A percentile compares a stretch with the other conserved stretches of the same genome.
Conservation (phyloP, 1,284 basidiomycete species). For the Moesziomyces aphidis region DNA sequence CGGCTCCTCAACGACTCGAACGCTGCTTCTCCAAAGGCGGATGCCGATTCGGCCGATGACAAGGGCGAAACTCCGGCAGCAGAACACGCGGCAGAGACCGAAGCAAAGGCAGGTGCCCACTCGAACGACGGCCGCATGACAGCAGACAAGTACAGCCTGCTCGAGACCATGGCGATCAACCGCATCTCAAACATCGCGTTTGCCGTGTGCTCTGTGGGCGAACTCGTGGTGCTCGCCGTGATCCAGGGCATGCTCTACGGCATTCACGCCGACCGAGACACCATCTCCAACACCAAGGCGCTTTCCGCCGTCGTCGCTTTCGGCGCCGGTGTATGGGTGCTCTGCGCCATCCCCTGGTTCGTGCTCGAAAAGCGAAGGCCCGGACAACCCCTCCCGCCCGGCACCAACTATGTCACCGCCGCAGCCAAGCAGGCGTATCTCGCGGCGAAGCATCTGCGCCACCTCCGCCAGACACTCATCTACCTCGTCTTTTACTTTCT, state of each 20-base stretch:
- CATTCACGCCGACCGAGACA: constrained; percentile 69
- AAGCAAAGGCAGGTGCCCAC: no score
- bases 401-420: constrained; percentile 75
- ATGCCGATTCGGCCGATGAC: neutral
- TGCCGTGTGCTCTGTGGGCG: constrained; percentile 80
- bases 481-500: constrained; percentile 77
- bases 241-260: constrained; percentile 83
- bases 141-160: constrained; percentile 76
- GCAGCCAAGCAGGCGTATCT: constrained; percentile 68
- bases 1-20: constrained; percentile 71
- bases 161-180: constrained; percentile 85
- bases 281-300: constrained; percentile 71
- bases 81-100: neutral
- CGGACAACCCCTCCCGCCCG: constrained; percentile 73
- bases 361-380: constrained; percentile 68
- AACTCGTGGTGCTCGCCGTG: constrained; percentile 77
- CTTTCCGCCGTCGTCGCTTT: constrained; percentile 63
- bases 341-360: constrained; percentile 82
- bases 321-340: constrained; percentile 72
- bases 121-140: constrained; percentile 40
- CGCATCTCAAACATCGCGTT: constrained; percentile 86
- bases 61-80: constrained; percentile 22
- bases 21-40: neutral
- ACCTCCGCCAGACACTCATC: constrained; percentile 60
- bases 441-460: constrained; percentile 22